phyloP scores from a whole-genome alignment of 2,329 filamentous ascomycete species.

The Dryadomyces sulphureus region DNA sequence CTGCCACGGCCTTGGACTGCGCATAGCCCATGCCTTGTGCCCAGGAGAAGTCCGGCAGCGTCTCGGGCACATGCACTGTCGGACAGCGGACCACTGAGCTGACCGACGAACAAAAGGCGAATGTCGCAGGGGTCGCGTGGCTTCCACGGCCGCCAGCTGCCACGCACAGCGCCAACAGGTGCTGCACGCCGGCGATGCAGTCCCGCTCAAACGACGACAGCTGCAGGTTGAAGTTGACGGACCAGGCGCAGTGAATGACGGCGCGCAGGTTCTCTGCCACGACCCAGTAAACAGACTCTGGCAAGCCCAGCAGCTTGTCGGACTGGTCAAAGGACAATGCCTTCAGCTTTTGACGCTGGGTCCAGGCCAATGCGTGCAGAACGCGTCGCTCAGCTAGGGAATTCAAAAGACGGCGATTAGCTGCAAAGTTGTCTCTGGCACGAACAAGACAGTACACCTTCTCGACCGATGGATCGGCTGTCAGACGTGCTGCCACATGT shows the following conservation, averaged over 20 bases:
- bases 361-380: neutral
- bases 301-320: constrained; percentile 9
- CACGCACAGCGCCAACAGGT: constrained; percentile 27
- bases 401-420: neutral
- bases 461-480: constrained; percentile 37
- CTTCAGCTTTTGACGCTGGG: constrained; percentile 17
- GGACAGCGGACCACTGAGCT: constrained; percentile 22
- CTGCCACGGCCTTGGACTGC: constrained; percentile 9
- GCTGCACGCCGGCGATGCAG: constrained; percentile 28
- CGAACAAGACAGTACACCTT: constrained; percentile 38
- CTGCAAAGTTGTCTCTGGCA: constrained; percentile 13
- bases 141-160: constrained; percentile 13
- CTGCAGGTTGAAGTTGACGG: constrained; percentile 38
- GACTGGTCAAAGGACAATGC: constrained; percentile 25
- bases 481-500: constrained; percentile 44
- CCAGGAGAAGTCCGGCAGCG: constrained; percentile 13
- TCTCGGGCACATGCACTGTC: constrained; percentile 19
- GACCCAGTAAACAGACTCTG: constrained; percentile 14
- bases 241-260: constrained; percentile 36
- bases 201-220: constrained; percentile 30
- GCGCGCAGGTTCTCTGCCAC: constrained; percentile 14
- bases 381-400: neutral
- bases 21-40: constrained; percentile 37
- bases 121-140: constrained; percentile 19
- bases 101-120: constrained; percentile 31